Conservation (phyloP, 306 rosid species). For the Cicer cuneatum region DNA sequence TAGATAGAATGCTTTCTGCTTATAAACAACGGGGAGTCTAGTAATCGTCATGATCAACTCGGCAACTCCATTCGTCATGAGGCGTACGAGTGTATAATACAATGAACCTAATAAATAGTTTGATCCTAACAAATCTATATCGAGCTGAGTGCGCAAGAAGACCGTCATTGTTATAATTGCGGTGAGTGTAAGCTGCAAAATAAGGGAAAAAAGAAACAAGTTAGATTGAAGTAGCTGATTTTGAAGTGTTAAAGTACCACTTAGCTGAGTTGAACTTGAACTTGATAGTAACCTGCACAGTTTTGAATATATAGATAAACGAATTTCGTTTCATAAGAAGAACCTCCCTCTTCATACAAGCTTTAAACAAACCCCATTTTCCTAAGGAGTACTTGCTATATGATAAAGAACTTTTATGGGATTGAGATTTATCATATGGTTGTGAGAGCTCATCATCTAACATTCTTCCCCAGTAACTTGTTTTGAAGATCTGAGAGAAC, state of each 20-base stretch:
- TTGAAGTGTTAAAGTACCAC: constrained; percentile 5
- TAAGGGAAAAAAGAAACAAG: constrained; percentile 25
- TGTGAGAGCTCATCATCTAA: constrained; percentile 61
- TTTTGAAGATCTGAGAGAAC: constrained; percentile 61
- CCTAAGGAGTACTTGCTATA: constrained; percentile 63
- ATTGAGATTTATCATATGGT: constrained; percentile 63
- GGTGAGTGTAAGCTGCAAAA: constrained; percentile 65
- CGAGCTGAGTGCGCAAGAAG: constrained; percentile 63
- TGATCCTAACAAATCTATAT: constrained; percentile 56
- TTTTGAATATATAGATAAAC: constrained; percentile 73
- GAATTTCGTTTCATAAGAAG: constrained; percentile 81
- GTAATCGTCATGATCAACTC: constrained; percentile 72
- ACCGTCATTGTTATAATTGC: constrained; percentile 80
- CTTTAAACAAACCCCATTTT: constrained; percentile 68
- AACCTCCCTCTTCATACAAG: constrained; percentile 74
- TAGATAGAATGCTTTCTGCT: constrained; percentile 63
- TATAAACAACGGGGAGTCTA: constrained; percentile 67
- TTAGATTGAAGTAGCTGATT: constrained; percentile 13
- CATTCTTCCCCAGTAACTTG: constrained; percentile 60
- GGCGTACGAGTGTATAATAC: constrained; percentile 69
- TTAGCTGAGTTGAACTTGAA: constrained; percentile 30
- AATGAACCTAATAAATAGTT: constrained; percentile 74
- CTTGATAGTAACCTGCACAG: constrained; percentile 62
- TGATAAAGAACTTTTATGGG: constrained; percentile 61
- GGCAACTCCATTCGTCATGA: constrained; percentile 80